A percentile compares a stretch with the other conserved stretches of the same genome.
Conservation (phyloP, 208 protist genomes). For the Blechomonas ayalai region DNA sequence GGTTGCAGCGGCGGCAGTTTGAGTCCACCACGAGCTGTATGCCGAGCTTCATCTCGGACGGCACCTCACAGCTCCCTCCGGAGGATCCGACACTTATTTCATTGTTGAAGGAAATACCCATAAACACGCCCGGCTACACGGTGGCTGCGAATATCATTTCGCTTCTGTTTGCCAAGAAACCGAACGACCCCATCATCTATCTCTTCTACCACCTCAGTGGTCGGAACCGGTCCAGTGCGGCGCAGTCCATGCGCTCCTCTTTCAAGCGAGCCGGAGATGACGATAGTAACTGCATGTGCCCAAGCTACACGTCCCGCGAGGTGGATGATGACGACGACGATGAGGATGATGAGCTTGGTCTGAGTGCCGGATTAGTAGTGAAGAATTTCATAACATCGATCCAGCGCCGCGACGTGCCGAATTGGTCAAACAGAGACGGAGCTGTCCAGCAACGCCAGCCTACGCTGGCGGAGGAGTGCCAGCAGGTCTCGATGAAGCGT, state of each 20-base stretch:
- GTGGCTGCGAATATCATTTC: conserved; percentile 29
- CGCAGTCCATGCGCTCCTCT: conserved; percentile 35
- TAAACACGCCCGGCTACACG: conserved; percentile 29
- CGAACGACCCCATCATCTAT: conserved; percentile 52
- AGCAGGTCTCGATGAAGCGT: no score
- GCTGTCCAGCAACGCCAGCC: not conserved
- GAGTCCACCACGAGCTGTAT: conserved; percentile 10
- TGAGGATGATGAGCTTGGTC: conserved; percentile 11
- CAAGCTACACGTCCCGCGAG: conserved; percentile 41
- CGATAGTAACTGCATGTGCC: conserved; percentile 6
- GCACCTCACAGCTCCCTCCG: conserved; percentile 11
- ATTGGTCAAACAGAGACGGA: not conserved
- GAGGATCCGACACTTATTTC: conserved; percentile 37
- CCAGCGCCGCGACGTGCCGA: conserved; percentile 5
- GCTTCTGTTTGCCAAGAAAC: conserved; percentile 56
- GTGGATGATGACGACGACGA: conserved; percentile 18
- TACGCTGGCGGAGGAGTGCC: no score
- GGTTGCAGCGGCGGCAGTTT: conserved; percentile 35
- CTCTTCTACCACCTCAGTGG: conserved; percentile 44
- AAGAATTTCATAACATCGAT: conserved; percentile 5
- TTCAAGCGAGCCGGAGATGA: not conserved
- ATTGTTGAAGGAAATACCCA: conserved; percentile 43
- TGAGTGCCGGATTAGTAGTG: conserved; percentile 6
- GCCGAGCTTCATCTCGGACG: conserved; percentile 10
- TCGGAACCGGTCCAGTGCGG: conserved; percentile 20